Base-by-base conservation (phyloP, 2,329 filamentous ascomycete genomes). In the Ambrosiella xylebori region DNA sequence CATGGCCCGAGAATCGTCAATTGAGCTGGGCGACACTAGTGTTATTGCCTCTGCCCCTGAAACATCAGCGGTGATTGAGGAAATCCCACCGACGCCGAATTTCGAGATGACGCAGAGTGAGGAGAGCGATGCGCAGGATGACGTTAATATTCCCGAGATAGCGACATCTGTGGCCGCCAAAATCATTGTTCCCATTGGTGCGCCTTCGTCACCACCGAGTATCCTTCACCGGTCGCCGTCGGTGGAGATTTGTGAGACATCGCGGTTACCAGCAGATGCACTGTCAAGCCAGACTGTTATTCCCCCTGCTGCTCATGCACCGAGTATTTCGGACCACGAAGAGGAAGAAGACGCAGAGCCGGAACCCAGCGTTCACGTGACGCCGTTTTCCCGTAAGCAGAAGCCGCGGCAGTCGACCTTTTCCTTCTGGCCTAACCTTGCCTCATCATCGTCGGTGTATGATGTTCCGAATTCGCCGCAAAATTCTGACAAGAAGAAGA, bases 321-420 rank as follows among this genome's bases (percentile, higher is more conserved):
- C 38, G 47, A 51, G 47, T 36, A 27, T 35, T 51, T 19, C 27
- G 27, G 19, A 15, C 19, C 19, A 51, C 35, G 47, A 51, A 9
- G 17, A 27, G 6, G 47, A 51, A n/a, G 17, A 11, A 27, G 13
- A 19, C 12, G 17, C 47, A 11, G 47, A 51, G 9, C 27, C 27
- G 7, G 27, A 15, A 19, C 17, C 47, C 6, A 51, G 5, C 13
- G 17, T 19, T 36, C 17, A 51, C 35, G 17, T 51, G 44, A 13
- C 44, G 4, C 7, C 40, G 9, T 19, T 19, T 51, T 45, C 17
- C 13, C 36, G 12, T 7, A 51, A 38, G 37, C 56, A 61, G 15
- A 61, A 58, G 56, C 56, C 56, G 9, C 56, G 52, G 15, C 44
- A 38, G n/a, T 58, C 53, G 41, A 27, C 47, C n/a, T 58, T 56